These are phyloP conservation scores for Pseudonitzschia multiseries DNA, from an alignment of 108 stramenopile genomes.

Conservation along the genomic window DNA sequence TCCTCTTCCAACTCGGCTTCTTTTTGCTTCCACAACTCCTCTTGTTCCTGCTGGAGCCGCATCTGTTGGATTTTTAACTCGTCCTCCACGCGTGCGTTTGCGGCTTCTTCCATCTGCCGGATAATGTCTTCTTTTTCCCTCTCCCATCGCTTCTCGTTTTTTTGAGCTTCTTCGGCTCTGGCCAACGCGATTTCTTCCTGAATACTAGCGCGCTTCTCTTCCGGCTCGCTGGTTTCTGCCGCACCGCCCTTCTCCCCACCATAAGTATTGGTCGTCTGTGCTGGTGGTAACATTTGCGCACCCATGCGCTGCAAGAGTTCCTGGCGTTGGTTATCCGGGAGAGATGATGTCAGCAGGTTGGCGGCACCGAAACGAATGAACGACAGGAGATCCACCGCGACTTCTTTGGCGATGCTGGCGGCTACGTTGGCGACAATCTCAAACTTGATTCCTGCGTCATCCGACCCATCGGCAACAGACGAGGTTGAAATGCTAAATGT, in stretches of 20 bases:
- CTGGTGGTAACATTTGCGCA: constrained; percentile 1
- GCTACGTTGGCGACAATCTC: neutral
- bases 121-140: constrained; percentile 20
- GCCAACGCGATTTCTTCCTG: constrained; percentile 28
- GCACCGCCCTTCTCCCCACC: neutral
- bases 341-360: constrained; percentile 27
- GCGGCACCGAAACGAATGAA: constrained; percentile 31
- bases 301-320: constrained; percentile 18
- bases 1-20: constrained; percentile 2
- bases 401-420: constrained; percentile 2
- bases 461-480: neutral
- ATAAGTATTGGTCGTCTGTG: neutral
- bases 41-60: constrained; percentile 8
- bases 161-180: constrained; percentile 16
- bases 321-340: constrained; percentile 38
- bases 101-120: constrained; percentile 23
- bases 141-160: constrained; percentile 14
- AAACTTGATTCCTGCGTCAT: neutral
- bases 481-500: neutral
- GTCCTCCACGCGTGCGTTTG: constrained; percentile 18
- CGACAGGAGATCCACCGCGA: constrained; percentile 3
- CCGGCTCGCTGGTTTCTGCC: neutral
- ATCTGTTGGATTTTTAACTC: constrained; percentile 20
- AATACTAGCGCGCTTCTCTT: constrained; percentile 11
- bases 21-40: neutral